A percentile compares a stretch with the other conserved stretches of the same genome.
These are phyloP conservation scores for Diutina pseudorugosa DNA, from an alignment of 1,139 yeast genomes.

Conservation along the genomic window DNA sequence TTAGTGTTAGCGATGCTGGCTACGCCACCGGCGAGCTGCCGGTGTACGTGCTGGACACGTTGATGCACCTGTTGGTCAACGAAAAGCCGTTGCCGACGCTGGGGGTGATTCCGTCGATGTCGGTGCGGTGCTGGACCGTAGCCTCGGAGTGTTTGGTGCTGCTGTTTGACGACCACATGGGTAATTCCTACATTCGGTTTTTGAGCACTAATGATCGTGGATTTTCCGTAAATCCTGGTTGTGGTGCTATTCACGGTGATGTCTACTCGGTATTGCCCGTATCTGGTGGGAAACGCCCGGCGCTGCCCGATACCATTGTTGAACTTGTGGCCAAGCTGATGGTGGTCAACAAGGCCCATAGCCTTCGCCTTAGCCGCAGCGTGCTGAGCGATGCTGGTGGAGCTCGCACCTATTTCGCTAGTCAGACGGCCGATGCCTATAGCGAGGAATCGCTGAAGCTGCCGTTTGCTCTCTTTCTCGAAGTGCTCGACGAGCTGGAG, in stretches of 20 bases:
- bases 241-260: conserved; percentile 5
- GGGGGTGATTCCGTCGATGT: conserved; percentile 49
- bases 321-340: conserved; percentile 67
- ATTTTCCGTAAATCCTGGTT: conserved; percentile 12
- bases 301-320: conserved; percentile 30
- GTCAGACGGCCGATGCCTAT: conserved; percentile 60
- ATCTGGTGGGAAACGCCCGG: background rate
- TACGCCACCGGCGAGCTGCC: conserved; percentile 14
- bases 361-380: conserved; percentile 61
- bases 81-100: conserved; percentile 58
- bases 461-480: conserved; percentile 25
- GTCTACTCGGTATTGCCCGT: conserved; percentile 7
- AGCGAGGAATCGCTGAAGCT: conserved; percentile 46
- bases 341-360: conserved; percentile 65
- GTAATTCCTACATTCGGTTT: conserved; percentile 17
- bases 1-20: conserved; percentile 23
- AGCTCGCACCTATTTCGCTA: conserved; percentile 52
- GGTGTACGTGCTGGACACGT: conserved; percentile 62
- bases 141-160: conserved; percentile 43
- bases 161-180: conserved; percentile 19
- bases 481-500: background rate
- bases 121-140: conserved; percentile 56
- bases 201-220: conserved; percentile 15
- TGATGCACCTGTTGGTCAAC: conserved; percentile 83
- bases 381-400: conserved; percentile 15